phyloP scores from a whole-genome alignment of 1,284 basidiomycete genomes.

The Ustilago esculenta region DNA sequence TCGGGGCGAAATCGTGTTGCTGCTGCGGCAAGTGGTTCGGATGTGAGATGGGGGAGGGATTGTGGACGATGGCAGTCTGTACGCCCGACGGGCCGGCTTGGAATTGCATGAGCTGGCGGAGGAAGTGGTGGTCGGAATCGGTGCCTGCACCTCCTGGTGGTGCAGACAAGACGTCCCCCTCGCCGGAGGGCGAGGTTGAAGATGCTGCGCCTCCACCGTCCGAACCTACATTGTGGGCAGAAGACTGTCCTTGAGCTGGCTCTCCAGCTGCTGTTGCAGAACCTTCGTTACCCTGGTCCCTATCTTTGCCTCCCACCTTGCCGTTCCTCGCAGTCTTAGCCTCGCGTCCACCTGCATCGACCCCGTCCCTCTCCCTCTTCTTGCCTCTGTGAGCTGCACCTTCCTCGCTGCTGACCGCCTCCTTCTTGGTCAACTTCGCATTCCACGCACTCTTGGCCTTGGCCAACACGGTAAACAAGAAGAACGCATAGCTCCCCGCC shows the following conservation, averaged over 20 bases:
- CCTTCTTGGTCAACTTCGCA: slow-evolving; percentile 16
- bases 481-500: slow-evolving; percentile 49
- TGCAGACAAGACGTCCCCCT: not conserved
- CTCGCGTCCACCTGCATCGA: slow-evolving; percentile 2
- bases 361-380: slow-evolving; percentile 8
- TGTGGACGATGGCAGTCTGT: slow-evolving; percentile 33
- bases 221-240: too few relatives aligned
- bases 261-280: not conserved
- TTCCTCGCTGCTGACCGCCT: not conserved
- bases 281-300: not conserved
- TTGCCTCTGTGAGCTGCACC: slow-evolving; percentile 1
- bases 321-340: slow-evolving; percentile 5
- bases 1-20: too few relatives aligned
- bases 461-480: slow-evolving; percentile 39
- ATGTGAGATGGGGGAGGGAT: not conserved
- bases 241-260: too few relatives aligned
- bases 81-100: slow-evolving; percentile 48
- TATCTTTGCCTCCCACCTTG: not conserved
- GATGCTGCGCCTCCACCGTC: not conserved
- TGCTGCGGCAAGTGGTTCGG: too few relatives aligned
- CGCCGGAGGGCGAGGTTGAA: not conserved
- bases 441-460: slow-evolving; percentile 38
- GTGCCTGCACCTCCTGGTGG: not conserved
- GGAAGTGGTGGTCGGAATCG: slow-evolving; percentile 26
- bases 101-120: slow-evolving; percentile 45